These are phyloP conservation scores for Fusarium sublunatum DNA, from an alignment of 2,329 filamentous ascomycete genomes.

Conservation along the genomic window DNA sequence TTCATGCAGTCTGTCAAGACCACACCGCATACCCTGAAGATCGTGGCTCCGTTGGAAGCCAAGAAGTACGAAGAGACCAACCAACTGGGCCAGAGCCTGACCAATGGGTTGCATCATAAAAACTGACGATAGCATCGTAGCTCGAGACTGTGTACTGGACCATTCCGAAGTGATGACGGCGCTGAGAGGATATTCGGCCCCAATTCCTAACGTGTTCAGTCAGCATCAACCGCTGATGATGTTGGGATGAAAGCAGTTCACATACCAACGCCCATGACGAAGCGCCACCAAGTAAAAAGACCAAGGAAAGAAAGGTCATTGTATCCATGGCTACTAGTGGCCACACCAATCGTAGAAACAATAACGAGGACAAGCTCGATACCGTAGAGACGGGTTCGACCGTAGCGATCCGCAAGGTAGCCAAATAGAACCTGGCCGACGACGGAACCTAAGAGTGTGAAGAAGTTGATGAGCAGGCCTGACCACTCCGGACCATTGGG, in stretches of 20 bases:
- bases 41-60: constrained; percentile 57
- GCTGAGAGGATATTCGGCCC: constrained; percentile 75
- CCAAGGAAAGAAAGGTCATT: constrained; percentile 62
- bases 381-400: constrained; percentile 67
- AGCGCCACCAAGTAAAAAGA: constrained; percentile 65
- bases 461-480: constrained; percentile 62
- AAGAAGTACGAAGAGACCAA: constrained; percentile 65
- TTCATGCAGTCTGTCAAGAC: constrained; percentile 58
- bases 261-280: constrained; percentile 64
- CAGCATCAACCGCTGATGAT: constrained; percentile 15
- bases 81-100: constrained; percentile 72
- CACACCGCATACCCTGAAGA: constrained; percentile 60
- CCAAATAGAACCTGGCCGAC: constrained; percentile 65
- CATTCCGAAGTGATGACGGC: constrained; percentile 77
- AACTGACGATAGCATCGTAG: constrained; percentile 74
- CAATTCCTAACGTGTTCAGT: constrained; percentile 60
- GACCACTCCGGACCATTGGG: constrained; percentile 58
- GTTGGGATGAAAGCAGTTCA: constrained; percentile 8
- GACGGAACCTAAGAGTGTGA: constrained; percentile 64
- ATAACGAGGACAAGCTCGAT: constrained; percentile 67
- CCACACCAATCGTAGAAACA: constrained; percentile 66
- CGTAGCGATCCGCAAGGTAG: constrained; percentile 65
- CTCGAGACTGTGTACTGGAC: constrained; percentile 70
- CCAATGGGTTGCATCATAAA: constrained; percentile 78
- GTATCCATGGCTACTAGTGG: constrained; percentile 63